phyloP scores from a whole-genome alignment of 139 green algal species.

The Klebsormidium nitens region DNA sequence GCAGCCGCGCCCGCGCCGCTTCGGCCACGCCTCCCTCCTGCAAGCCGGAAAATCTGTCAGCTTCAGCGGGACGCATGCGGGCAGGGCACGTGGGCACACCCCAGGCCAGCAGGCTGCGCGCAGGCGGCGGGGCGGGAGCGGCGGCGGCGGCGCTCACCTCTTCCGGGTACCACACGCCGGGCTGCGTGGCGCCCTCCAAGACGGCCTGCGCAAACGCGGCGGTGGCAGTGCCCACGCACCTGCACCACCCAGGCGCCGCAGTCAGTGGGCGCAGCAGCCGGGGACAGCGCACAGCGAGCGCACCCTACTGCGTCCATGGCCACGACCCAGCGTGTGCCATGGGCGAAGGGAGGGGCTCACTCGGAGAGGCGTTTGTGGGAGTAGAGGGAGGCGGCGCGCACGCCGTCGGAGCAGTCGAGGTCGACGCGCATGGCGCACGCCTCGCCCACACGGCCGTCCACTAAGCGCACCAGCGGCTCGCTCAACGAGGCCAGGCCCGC shows the following conservation, averaged over 20 bases:
- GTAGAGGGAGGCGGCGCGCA: constrained; percentile 68
- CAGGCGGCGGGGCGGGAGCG: too few species aligned
- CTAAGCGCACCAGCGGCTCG: constrained; percentile 61
- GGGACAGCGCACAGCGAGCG: too few species aligned
- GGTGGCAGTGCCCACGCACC: constrained; percentile 32
- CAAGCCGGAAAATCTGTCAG: too few species aligned
- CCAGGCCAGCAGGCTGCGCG: too few species aligned
- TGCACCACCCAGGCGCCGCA: not conserved
- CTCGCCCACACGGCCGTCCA: constrained; percentile 78
- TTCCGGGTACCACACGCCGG: constrained; percentile 95
- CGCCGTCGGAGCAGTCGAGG: constrained; percentile 73
- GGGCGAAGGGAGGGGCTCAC: constrained; percentile 27
- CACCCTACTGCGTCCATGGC: constrained; percentile 4
- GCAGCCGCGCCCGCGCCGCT: too few species aligned
- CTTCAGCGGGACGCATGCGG: too few species aligned
- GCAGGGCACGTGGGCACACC: too few species aligned
- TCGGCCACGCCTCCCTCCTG: too few species aligned
- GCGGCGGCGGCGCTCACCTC: too few species aligned
- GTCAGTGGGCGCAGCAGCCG: too few species aligned
- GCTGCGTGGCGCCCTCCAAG: constrained; percentile 67
- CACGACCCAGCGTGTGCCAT: not conserved
- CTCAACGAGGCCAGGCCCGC: constrained; percentile 50
- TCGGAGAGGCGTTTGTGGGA: constrained; percentile 68
- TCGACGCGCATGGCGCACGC: constrained; percentile 61
- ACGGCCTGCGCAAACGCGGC: constrained; percentile 70